Evolutionary conservation across 228 moss, liverwort and hornwort species (phyloP), one percentile per base, ranked within the genome.

Genomic region (Sphagnum magellanicum): DNA sequence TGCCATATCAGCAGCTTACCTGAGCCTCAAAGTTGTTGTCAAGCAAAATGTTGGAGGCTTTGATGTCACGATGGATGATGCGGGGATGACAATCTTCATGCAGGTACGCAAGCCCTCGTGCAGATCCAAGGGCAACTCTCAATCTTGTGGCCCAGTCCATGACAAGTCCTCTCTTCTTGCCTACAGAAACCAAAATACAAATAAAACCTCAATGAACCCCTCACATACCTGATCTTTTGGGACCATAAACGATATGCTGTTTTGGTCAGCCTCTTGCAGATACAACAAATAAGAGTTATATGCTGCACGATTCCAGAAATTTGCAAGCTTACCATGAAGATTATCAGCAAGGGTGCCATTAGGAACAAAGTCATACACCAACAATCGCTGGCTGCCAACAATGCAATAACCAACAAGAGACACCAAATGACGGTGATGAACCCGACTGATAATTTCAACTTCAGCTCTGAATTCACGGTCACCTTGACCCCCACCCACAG

Each of bases 281-380:
- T 32, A 32, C 32, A 32, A 32, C 32, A 32, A 32, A 32, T 32
- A 32, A 32, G 32, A 32, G 32, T 32, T 32, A 2, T 32, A 32
- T 32, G 32, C 32, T 32, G 3, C 32, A 32, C 3, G 32, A 32
- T 32, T 32, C 32, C 32, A 32, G 32, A 32, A 32, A 32, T 32
- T 32, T 32, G 32, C 64, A 59, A 63, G 83, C 69, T 32, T 32
- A 32, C 32, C 32, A 32, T 90, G 85, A 5, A 95, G 89, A 63
- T 92, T 90, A 52, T 87, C 82, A 65, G 92, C 95, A n/a, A 95
- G 71, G 1, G 92, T 92, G 48, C 95, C 95, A 51, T 95, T 95
- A 4, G 92, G 90, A 0, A 95, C 92, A 52, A 79, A 95, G 67
- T 95, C 92, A 48, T 95, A 95, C n/a, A 95, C 95, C 68, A 95